Conservation (phyloP, 2,329 filamentous ascomycete genomes). For the Sarocladium strictum region DNA sequence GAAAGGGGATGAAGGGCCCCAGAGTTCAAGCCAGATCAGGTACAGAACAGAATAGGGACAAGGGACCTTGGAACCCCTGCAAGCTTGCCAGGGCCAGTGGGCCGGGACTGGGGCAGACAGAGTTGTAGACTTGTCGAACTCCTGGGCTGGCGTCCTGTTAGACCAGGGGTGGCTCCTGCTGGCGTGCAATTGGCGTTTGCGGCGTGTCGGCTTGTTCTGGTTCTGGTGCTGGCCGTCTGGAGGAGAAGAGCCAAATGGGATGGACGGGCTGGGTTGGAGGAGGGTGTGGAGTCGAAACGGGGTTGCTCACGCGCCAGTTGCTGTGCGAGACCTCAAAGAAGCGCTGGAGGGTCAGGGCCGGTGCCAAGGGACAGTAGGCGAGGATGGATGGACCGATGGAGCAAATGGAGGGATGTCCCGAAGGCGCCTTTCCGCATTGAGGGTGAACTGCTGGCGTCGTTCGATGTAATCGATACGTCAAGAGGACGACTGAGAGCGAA, state of each 20-base stretch:
- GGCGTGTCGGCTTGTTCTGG: neutral
- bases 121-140: neutral
- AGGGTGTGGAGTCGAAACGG: slow-evolving; percentile 2
- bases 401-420: slow-evolving; percentile 2
- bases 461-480: too few relatives aligned
- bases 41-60: neutral
- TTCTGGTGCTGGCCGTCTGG: too few relatives aligned
- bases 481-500: neutral
- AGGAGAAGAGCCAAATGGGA: too few relatives aligned
- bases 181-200: neutral
- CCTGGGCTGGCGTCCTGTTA: neutral
- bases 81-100: neutral
- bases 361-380: neutral
- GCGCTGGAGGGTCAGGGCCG: neutral
- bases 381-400: neutral
- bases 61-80: neutral
- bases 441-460: neutral
- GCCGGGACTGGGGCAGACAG: neutral
- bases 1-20: neutral
- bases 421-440: neutral
- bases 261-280: neutral
- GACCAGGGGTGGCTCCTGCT: neutral
- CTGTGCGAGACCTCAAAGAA: neutral
- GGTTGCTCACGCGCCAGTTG: neutral
- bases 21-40: neutral